Conservation (phyloP, 352 stramenopile genomes). For the Phytophthora sansomeana region DNA sequence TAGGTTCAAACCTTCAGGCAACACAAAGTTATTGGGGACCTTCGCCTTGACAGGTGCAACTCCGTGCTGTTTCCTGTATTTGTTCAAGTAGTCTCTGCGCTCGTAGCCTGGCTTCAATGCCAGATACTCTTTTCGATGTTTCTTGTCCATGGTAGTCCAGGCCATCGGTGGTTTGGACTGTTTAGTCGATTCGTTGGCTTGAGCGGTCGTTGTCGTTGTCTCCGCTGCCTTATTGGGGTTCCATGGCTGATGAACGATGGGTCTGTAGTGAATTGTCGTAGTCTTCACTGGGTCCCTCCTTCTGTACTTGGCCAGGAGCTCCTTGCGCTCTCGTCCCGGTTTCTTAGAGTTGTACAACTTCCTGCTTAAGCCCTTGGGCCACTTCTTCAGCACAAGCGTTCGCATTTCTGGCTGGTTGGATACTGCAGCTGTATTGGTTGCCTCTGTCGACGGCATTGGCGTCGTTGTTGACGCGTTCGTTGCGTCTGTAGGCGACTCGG, state of each 20-base stretch:
- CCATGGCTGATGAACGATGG: conserved; percentile 4
- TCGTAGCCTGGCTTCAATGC: conserved; percentile 7
- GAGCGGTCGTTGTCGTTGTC: background rate
- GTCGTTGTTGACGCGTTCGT: background rate
- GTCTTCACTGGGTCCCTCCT: conserved; percentile 1
- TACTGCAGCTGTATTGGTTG: background rate
- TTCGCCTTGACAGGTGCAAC: background rate
- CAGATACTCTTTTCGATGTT: background rate
- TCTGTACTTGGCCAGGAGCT: conserved; percentile 20
- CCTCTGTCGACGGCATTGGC: background rate
- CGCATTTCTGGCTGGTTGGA: background rate
- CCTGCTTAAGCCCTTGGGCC: conserved; percentile 20
- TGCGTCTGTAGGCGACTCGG: background rate
- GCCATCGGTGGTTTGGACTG: background rate
- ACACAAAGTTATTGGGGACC: conserved; percentile 11
- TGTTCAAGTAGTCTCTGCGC: conserved; percentile 1
- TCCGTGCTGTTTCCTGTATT: conserved; percentile 6
- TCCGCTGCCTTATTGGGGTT: background rate
- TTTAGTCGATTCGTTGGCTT: background rate
- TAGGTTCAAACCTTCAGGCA: conserved; percentile 4
- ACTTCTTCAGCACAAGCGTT: background rate
- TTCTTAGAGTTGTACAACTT: conserved; percentile 17
- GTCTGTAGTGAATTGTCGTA: background rate
- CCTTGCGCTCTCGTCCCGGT: conserved; percentile 24
- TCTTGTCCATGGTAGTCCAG: background rate